These are phyloP conservation scores for Suhomyces kunorum DNA, from an alignment of 1,139 yeast species.

Conservation along the genomic window DNA sequence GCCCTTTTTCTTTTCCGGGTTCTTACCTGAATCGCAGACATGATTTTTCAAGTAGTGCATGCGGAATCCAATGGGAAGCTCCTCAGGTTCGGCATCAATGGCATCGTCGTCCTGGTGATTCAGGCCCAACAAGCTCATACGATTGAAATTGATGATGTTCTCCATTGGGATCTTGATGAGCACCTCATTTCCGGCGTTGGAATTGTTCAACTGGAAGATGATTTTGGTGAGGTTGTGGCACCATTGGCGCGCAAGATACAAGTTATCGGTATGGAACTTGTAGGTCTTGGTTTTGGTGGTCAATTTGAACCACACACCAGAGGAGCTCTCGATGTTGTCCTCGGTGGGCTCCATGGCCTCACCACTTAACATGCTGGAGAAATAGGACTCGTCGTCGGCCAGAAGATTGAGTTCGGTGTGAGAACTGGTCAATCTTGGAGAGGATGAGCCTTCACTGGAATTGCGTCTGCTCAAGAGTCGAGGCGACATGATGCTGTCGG, in stretches of 20 bases:
- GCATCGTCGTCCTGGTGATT: conserved; percentile 14
- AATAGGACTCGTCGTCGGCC: conserved; percentile 29
- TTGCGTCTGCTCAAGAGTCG: conserved; percentile 8
- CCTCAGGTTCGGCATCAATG: conserved; percentile 16
- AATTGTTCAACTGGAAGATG: conserved; percentile 61
- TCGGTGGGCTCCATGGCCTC: conserved; percentile 25
- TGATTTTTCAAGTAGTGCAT: conserved; percentile 24
- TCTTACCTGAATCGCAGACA: conserved; percentile 4
- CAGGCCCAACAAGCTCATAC: conserved; percentile 23
- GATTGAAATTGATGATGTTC: conserved; percentile 63
- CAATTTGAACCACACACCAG: conserved; percentile 54
- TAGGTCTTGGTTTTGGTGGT: conserved; percentile 61
- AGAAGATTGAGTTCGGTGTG: conserved; percentile 7
- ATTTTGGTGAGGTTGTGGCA: conserved; percentile 71
- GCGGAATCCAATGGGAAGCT: conserved; percentile 26
- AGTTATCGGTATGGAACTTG: conserved; percentile 71
- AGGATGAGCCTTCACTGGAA: conserved; percentile 10
- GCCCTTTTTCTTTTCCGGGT: conserved; percentile 10
- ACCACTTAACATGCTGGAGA: conserved; percentile 26
- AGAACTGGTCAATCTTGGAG: conserved; percentile 9
- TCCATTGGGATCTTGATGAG: conserved; percentile 74
- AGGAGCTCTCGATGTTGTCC: conserved; percentile 25
- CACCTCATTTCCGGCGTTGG: conserved; percentile 72
- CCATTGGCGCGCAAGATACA: conserved; percentile 78
- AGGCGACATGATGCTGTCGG: conserved; percentile 13